Conservation (phyloP, 441 rosid genomes). For the Capsella rubella region DNA sequence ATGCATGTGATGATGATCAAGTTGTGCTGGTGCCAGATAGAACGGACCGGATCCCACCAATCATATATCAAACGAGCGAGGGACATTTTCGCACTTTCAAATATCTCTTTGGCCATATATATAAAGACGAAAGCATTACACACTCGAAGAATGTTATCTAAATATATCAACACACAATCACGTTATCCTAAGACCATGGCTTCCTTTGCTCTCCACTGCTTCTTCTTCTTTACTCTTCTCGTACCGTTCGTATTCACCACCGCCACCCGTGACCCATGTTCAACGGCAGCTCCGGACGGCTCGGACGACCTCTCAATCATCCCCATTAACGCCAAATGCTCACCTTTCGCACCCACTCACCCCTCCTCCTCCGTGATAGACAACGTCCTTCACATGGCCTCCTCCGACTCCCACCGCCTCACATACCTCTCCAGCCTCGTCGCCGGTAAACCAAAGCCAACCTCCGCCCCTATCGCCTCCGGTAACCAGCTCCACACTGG, state of each 20-base stretch:
- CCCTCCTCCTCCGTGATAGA: constrained; percentile 33
- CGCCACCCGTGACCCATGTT: constrained; percentile 34
- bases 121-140: constrained; percentile 5
- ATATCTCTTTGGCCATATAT: constrained; percentile 20
- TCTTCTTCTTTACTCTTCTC: constrained; percentile 27
- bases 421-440: constrained; percentile 44
- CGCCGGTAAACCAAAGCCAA: constrained; percentile 21
- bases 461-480: constrained; percentile 41
- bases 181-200: constrained; percentile 38
- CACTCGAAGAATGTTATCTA: constrained; percentile 30
- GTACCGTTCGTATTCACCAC: constrained; percentile 24
- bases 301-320: constrained; percentile 43
- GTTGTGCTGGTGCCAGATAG: constrained; percentile 13
- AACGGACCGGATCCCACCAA: constrained; percentile 20
- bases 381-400: constrained; percentile 46
- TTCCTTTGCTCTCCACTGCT: constrained; percentile 21
- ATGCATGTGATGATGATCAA: constrained; percentile 10
- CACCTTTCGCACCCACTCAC: constrained; percentile 39
- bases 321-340: constrained; percentile 42
- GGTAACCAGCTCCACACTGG: constrained; percentile 50
- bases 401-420: constrained; percentile 40
- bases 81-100: constrained; percentile 30
- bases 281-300: constrained; percentile 19
- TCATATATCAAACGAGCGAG: not conserved
- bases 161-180: constrained; percentile 11